Conservation (phyloP, 768 basidiomycete species). For the Russula griseocarnosa region DNA sequence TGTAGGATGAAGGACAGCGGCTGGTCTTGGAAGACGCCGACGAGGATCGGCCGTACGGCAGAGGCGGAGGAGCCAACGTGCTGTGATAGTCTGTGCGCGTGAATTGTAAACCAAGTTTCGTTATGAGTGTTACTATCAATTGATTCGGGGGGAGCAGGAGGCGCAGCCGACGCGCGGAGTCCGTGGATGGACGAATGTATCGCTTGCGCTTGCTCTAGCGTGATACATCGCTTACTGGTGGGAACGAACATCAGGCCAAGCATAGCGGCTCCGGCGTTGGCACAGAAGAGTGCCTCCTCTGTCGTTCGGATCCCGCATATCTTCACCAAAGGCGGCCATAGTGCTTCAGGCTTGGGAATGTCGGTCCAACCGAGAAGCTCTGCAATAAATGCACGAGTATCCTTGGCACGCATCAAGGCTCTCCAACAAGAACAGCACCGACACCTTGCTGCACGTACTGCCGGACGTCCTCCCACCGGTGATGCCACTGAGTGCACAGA, state of each 20-base stretch:
- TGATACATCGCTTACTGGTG: constrained; percentile 64
- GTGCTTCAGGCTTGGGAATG: constrained; percentile 18
- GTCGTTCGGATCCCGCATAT: constrained; percentile 83
- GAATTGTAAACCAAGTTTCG: constrained; percentile 68
- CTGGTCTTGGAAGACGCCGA: constrained; percentile 94
- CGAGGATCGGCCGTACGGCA: constrained; percentile 63
- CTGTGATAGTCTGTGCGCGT: constrained; percentile 54
- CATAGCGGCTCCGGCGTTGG: constrained; percentile 86
- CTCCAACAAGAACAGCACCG: constrained; percentile 88
- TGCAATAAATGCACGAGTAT: constrained; percentile 76
- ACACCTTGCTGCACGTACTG: constrained; percentile 85
- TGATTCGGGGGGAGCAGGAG: constrained; percentile 30
- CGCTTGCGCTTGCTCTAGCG: constrained; percentile 57
- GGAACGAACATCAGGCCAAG: constrained; percentile 87
- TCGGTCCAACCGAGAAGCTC: constrained; percentile 61
- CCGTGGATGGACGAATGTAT: constrained; percentile 65
- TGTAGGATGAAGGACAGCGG: constrained; percentile 66
- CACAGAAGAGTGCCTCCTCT: constrained; percentile 72
- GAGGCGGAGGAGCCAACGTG: constrained; percentile 30
- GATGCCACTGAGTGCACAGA: constrained; percentile 94
- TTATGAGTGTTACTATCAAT: constrained; percentile 31
- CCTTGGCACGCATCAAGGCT: constrained; percentile 92
- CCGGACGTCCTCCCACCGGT: constrained; percentile 73
- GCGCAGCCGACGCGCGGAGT: constrained; percentile 38
- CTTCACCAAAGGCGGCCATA: constrained; percentile 71